Conservation (phyloP, 805 yeast species). For the Hanseniaspora meyeri region DNA sequence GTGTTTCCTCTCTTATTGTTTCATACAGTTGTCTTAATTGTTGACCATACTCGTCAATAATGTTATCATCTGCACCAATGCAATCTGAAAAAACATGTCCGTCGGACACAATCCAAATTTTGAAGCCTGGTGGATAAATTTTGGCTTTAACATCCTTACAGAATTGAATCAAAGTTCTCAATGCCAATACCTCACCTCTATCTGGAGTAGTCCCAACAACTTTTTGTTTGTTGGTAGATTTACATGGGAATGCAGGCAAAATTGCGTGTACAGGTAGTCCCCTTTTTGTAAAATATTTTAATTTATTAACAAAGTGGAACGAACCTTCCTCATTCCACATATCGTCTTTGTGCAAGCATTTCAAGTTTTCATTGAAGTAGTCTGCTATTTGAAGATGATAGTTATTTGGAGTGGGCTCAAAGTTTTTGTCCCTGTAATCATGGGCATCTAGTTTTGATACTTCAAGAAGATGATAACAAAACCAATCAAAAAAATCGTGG, state of each 20-base stretch:
- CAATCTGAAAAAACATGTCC: conserved; percentile 58
- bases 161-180: conserved; percentile 29
- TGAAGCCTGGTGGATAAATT: conserved; percentile 44
- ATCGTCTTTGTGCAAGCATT: conserved; percentile 37
- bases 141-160: conserved; percentile 25
- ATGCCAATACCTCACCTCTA: conserved; percentile 38
- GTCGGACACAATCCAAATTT: conserved; percentile 46
- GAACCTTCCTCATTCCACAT: conserved; percentile 40
- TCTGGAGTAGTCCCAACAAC: conserved; percentile 42
- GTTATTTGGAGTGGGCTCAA: conserved; percentile 11
- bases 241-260: conserved; percentile 55
- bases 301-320: conserved; percentile 32
- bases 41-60: conserved; percentile 38
- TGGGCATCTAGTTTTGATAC: conserved; percentile 24
- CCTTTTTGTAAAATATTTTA: conserved; percentile 39
- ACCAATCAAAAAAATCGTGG: conserved; percentile 28
- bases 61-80: conserved; percentile 46
- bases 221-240: conserved; percentile 44
- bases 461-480: conserved; percentile 28
- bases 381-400: conserved; percentile 29
- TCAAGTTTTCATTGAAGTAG: conserved; percentile 36
- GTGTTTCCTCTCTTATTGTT: conserved; percentile 25
- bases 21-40: conserved; percentile 35
- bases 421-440: conserved; percentile 8
- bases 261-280: conserved; percentile 41